These are phyloP conservation scores for Phellinidium pouzarii DNA, from an alignment of 1,284 basidiomycete species.

Conservation along the genomic window DNA sequence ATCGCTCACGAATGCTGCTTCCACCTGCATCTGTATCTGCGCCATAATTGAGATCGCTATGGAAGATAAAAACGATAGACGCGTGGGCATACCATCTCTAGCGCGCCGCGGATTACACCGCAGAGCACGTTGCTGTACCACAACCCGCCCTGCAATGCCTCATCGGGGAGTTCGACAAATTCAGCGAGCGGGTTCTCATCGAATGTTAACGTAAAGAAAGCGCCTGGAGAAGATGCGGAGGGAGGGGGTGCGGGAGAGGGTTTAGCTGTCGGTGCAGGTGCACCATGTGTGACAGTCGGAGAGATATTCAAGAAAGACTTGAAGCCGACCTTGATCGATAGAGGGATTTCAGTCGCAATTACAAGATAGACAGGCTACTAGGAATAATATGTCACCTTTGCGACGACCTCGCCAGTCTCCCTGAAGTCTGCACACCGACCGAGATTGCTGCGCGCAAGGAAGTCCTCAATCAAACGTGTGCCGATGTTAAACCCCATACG, in stretches of 20 bases:
- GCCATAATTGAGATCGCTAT: conserved; percentile 6
- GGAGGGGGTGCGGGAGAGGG: conserved; percentile 37
- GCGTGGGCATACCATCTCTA: conserved; percentile 83
- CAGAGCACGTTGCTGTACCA: conserved; percentile 97
- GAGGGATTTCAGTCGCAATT: neutral
- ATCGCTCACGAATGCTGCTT: conserved; percentile 86
- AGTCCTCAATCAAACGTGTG: conserved; percentile 94
- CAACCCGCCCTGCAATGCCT: conserved; percentile 85
- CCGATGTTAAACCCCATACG: conserved; percentile 99
- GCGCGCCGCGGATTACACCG: conserved; percentile 86
- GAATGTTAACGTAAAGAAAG: conserved; percentile 77
- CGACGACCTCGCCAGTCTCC: conserved; percentile 90
- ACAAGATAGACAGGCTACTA: neutral
- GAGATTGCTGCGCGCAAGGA: conserved; percentile 84
- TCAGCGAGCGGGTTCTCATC: conserved; percentile 97
- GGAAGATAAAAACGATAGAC: conserved; percentile 9
- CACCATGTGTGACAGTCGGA: conserved; percentile 72
- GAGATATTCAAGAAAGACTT: conserved; percentile 96
- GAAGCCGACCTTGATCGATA: conserved; percentile 78
- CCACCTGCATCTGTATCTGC: conserved; percentile 95
- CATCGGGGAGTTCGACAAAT: conserved; percentile 94
- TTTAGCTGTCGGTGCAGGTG: conserved; percentile 40
- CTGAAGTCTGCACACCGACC: conserved; percentile 87
- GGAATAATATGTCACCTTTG: conserved; percentile 53
- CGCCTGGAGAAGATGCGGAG: conserved; percentile 32